A percentile compares a stretch with the other conserved stretches of the same genome.
These are phyloP conservation scores for Pseudozyma sp. DNA, from an alignment of 1,284 basidiomycete genomes.

Conservation along the genomic window DNA sequence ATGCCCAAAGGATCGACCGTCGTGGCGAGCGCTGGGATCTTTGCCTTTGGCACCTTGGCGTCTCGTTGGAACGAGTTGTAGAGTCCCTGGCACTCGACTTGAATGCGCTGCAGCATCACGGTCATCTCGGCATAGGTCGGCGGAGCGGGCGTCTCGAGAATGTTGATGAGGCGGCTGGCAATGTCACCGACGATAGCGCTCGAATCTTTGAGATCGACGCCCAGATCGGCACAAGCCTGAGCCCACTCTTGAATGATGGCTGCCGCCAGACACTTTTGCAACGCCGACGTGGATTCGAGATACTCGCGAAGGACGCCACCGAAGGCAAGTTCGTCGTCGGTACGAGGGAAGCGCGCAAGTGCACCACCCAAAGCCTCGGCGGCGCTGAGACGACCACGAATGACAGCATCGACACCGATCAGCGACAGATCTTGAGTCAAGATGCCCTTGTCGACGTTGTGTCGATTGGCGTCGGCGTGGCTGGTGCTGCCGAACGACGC, in stretches of 20 bases:
- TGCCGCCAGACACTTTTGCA: constrained; percentile 87
- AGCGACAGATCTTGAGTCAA: constrained; percentile 89
- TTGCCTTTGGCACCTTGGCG: constrained; percentile 83
- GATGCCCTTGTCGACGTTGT: constrained; percentile 98
- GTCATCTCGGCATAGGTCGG: constrained; percentile 92
- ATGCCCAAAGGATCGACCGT: constrained; percentile 79
- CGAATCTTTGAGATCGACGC: constrained; percentile 34
- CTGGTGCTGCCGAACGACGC: constrained; percentile 62
- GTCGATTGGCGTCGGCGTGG: constrained; percentile 67
- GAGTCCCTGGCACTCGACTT: constrained; percentile 82
- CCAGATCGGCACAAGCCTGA: constrained; percentile 44
- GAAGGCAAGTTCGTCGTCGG: constrained; percentile 43
- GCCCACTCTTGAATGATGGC: constrained; percentile 95
- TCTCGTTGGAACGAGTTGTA: constrained; percentile 84
- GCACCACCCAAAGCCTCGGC: constrained; percentile 83
- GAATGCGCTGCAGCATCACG: constrained; percentile 81
- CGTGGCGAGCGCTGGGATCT: constrained; percentile 82
- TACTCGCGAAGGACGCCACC: constrained; percentile 80
- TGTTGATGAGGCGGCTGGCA: constrained; percentile 76
- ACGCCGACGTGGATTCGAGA: constrained; percentile 85
- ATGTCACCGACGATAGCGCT: constrained; percentile 68
- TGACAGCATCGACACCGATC: constrained; percentile 80
- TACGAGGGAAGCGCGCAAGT: constrained; percentile 77
- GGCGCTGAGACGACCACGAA: constrained; percentile 84
- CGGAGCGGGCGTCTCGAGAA: constrained; percentile 80